Conservation (phyloP, 2,329 filamentous ascomycete species). For the Curvularia lunata region DNA sequence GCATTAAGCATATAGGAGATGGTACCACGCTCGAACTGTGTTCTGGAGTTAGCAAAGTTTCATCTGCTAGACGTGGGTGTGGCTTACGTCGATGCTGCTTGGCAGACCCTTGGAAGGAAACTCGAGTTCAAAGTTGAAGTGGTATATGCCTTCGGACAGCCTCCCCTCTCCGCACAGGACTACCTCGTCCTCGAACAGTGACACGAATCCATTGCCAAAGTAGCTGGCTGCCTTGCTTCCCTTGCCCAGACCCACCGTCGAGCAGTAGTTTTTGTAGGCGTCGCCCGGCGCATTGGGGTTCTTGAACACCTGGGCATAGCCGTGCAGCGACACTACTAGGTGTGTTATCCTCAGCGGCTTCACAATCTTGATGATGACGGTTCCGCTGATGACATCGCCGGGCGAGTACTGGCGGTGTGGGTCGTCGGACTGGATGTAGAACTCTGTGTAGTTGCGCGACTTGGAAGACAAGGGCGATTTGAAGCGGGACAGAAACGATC, state of each 20-base stretch:
- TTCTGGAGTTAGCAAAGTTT: slow-evolving; percentile 24
- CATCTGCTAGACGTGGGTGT: slow-evolving; percentile 12
- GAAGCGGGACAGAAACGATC: slow-evolving; percentile 60
- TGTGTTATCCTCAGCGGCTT: slow-evolving; percentile 81
- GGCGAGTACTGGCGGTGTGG: slow-evolving; percentile 78
- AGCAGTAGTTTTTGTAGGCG: slow-evolving; percentile 55
- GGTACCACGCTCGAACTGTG: slow-evolving; percentile 90
- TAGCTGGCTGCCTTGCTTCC: slow-evolving; percentile 62
- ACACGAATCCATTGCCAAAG: slow-evolving; percentile 78
- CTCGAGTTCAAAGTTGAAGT: slow-evolving; percentile 77
- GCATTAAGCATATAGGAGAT: slow-evolving; percentile 91
- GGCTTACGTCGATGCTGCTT: slow-evolving; percentile 91
- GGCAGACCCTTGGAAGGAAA: slow-evolving; percentile 74
- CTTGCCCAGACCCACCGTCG: slow-evolving; percentile 61
- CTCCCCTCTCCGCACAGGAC: slow-evolving; percentile 80
- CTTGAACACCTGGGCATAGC: slow-evolving; percentile 80
- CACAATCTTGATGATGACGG: slow-evolving; percentile 73
- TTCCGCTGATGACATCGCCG: slow-evolving; percentile 75
- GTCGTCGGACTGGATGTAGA: slow-evolving; percentile 77
- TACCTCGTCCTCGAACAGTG: slow-evolving; percentile 81
- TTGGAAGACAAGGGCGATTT: slow-evolving; percentile 62
- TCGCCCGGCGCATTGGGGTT: slow-evolving; percentile 68
- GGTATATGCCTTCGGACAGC: slow-evolving; percentile 74
- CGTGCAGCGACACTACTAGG: slow-evolving; percentile 77
- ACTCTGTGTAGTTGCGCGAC: slow-evolving; percentile 74